Base-by-base conservation (phyloP, 192 early-diverging fungal genomes). In the Thamnidium elegans region DNA sequence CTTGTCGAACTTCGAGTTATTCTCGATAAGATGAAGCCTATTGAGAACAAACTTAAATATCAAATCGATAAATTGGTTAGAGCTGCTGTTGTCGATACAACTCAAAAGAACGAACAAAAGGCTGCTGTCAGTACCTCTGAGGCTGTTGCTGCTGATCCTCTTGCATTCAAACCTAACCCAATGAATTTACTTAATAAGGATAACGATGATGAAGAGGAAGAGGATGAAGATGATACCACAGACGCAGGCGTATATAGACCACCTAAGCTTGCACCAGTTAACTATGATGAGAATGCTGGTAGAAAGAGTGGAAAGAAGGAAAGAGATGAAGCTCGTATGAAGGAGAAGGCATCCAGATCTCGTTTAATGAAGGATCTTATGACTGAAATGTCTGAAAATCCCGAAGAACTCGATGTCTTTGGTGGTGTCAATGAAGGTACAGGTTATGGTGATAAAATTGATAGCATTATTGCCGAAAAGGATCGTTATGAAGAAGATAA, bases 51-150 rank as follows among this genome's bases (percentile, higher is more conserved):
- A 64, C 83, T 99, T 52, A 94, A 94, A 76, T 97, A 96, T 79
- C 97, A 96, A 79, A 94, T 97, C 67, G 94, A 97, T 73, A 97
- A 97, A 77, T 81, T 99, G 21, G 83, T 97, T 32, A 81, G 86
- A 45, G 74, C 79, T 13, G 85, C 91, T 4, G 76, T 82, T 7
- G 69, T 87, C 14, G 79, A 77, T 14, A 58, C 76, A 21, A 72
- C 79, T 39, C 55, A 77, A 23, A 68, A 73, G 1, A 45, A 59
- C 8, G 70, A 73, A 17, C 70, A 74, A 23, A 21, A 30, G 19
- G 42, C 19, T 6, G 13, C 44, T 15, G 55, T 15, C 15, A 17
- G 32, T 51, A 50, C 47, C 6, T 15, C 32, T 17, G 13, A 45
- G 17, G 44, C 68, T 19, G 36, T 54, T 7, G 62, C 50, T 14